Evolutionary conservation across 1,284 basidiomycete species (phyloP), one percentile per base, ranked within the genome.

Genomic region (Anthracocystis walkeri): DNA sequence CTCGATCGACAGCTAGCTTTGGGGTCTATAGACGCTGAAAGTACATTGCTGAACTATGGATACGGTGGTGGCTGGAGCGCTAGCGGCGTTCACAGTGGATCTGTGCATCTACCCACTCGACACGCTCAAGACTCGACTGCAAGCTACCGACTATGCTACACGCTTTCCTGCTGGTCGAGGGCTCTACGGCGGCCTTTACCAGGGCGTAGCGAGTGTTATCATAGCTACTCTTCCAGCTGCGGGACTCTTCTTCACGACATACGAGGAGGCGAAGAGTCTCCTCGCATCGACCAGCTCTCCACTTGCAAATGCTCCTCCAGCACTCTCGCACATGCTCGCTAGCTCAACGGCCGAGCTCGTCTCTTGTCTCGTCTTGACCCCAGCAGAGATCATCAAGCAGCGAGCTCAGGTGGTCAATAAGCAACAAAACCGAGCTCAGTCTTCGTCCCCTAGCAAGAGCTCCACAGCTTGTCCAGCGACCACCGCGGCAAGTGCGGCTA

Each of bases 101-200:
- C 89, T 98, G 59, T 89, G 97, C 38, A 96, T 98, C 87, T 98
- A 94, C 85, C 96, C 96, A 0, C 91, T 98, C 71, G 96, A 99
- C 87, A 97, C 96, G 3, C 87, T 98, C 83, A 99, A 99, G 87
- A 98, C 96, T n/a, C 90, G 96, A 44, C 87, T 97, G 50, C 96
- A 99, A 83, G 92, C 94, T 6, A 86, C 90, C 1, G 91, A 93
- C 56, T 66, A 42, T 62, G 31, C 52, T 1, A 65, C 70, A 80
- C 95, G 96, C 2, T 98, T 99, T 85, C 86, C 90, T 54, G 87
- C 88, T 23, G 91, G 94, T 1, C 95, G 96, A 12, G 96, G 95
- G 5, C 75, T 77, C 0, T 94, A 99, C 85, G 90, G 87, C 52
- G 95, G 95, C 4, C 90, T 99, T 8, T 99, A 99, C 87, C 92